Percentiles rank a stretch among this genome's conserved stretches.
Conservation (phyloP, 352 stramenopile genomes). For the Pythium grandisporangium region DNA sequence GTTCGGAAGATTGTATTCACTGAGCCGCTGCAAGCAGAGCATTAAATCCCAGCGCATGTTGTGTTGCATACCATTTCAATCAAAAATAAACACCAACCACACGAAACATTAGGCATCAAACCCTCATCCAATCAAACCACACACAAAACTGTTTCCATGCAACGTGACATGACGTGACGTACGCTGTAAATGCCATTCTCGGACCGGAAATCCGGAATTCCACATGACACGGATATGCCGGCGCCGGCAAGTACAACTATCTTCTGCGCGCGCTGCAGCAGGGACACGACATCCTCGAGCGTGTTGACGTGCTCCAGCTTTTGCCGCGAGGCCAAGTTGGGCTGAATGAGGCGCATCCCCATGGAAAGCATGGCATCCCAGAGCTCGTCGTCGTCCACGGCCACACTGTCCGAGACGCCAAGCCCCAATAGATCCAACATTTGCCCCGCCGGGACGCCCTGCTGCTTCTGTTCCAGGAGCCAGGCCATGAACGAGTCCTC, state of each 20-base stretch:
- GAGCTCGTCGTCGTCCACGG: constrained; percentile 71
- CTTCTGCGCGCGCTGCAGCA: constrained; percentile 72
- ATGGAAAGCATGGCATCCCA: constrained; percentile 84
- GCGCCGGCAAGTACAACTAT: constrained; percentile 92
- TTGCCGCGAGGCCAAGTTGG: constrained; percentile 26
- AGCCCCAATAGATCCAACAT: constrained; percentile 75
- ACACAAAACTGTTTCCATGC: too few species aligned
- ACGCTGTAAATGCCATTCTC: constrained; percentile 88
- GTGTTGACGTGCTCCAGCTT: constrained; percentile 28
- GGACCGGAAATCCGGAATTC: constrained; percentile 98
- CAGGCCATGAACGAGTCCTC: constrained; percentile 79
- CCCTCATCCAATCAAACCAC: too few species aligned
- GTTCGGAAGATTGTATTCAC: constrained; percentile 78
- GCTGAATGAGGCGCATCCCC: constrained; percentile 73
- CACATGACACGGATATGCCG: constrained; percentile 94
- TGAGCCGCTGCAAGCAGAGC: constrained; percentile 54
- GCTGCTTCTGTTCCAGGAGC: constrained; percentile 66
- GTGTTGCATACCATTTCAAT: too few species aligned
- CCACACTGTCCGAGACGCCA: constrained; percentile 66
- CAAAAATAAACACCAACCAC: too few species aligned
- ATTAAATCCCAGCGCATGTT: too few species aligned
- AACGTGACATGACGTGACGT: constrained; percentile 18
- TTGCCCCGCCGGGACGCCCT: constrained; percentile 45
- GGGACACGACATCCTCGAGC: constrained; percentile 62
- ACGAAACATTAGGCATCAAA: too few species aligned